These are phyloP conservation scores for Volutella citrinella DNA, from an alignment of 2,329 filamentous ascomycete species.

Conservation along the genomic window DNA sequence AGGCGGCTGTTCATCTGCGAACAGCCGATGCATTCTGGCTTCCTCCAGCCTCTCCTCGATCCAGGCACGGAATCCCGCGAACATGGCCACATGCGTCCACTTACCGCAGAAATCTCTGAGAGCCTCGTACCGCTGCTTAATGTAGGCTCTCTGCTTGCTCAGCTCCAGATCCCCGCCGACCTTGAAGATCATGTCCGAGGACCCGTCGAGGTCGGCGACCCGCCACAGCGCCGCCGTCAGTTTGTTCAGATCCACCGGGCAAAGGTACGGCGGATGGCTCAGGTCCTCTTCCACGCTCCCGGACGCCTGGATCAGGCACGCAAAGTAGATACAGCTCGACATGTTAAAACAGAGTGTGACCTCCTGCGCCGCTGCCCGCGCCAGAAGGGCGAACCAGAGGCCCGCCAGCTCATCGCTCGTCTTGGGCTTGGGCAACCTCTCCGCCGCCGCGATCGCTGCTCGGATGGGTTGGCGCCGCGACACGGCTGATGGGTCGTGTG, in stretches of 20 bases:
- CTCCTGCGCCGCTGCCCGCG: conserved; percentile 61
- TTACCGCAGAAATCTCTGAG: conserved; percentile 40
- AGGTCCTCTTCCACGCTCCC: conserved; percentile 55
- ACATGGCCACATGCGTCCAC: conserved; percentile 40
- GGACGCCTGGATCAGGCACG: conserved; percentile 63
- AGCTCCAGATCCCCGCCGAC: too few species aligned
- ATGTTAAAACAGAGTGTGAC: conserved; percentile 66
- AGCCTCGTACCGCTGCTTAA: conserved; percentile 35
- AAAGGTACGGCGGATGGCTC: conserved; percentile 61
- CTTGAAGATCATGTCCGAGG: too few species aligned
- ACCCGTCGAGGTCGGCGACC: conserved; percentile 15
- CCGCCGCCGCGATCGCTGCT: conserved; percentile 31
- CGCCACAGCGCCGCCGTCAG: conserved; percentile 28
- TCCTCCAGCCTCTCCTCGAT: conserved; percentile 24
- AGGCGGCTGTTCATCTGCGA: too few species aligned
- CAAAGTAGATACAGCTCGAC: conserved; percentile 63
- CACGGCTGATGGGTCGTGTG: conserved; percentile 1
- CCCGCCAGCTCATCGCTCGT: conserved; percentile 28
- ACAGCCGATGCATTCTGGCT: neutral
- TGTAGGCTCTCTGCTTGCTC: conserved; percentile 16
- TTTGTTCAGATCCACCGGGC: conserved; percentile 57
- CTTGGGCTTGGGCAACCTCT: conserved; percentile 14
- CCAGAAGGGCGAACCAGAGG: conserved; percentile 57
- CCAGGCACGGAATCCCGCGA: conserved; percentile 46
- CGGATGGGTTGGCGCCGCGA: neutral